Evolutionary conservation across 805 yeast genomes (phyloP), one percentile per base, ranked within the genome.

Genomic region (Wickerhamomyces silvicola): DNA sequence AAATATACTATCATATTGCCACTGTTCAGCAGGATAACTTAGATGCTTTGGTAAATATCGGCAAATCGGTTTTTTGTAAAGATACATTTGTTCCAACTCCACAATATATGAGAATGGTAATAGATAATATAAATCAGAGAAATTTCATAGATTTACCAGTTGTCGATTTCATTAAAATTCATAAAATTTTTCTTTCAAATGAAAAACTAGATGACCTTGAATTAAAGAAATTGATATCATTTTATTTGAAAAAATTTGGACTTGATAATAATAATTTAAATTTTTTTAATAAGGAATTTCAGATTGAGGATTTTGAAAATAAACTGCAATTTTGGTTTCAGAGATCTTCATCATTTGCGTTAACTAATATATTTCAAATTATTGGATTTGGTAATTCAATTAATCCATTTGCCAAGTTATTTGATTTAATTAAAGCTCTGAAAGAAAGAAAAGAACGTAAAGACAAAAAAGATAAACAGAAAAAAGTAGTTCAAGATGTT

Each of bases 31-130:
- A 77, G 50, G 66, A 66, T 31, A 61, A 66, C 19, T 58, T 83
- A 38, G 87, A 81, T 56, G 90, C 92, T 2, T 68, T 83, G 42
- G 86, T 79, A 32, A 80, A 81, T 45, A 70, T 83, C 14, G 92
- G 92, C 9, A 82, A 81, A 54, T 72, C 83, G 27, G 88, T 82
- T 8, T 72, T 77, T 36, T 82, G 90, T 46, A 72, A 81, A 38
- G 92, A 83, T 50, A 86, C 90, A 6, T 83, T 83, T 57, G 86
- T 81, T 4, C 94, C 94, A 16, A 80, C 92, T 3, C 78, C 75
- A 30, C 87, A 81, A 46, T 83, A 83, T 50, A 67, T 83, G 56
- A 66, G 81, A 45, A 66, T 81, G 60, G 87, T 83, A 14, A 81
- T 83, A 30, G 92, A 82, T 43, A 82, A 81, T 48, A 82, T 81